Evolutionary conservation across 768 basidiomycete species (phyloP).

Genomic region (Lentinula aciculospora): DNA sequence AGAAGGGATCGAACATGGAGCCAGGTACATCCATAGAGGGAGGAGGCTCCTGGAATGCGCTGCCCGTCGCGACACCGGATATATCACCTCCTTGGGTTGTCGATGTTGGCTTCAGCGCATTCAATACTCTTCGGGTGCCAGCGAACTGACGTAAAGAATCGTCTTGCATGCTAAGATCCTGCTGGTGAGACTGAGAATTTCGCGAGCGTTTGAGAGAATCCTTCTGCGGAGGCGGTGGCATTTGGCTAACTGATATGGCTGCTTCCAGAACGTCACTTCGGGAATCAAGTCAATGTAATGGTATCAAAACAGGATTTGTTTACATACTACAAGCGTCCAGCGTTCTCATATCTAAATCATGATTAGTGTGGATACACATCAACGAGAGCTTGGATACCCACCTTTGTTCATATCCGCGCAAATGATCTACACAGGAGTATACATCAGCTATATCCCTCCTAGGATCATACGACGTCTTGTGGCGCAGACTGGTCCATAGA

Average conservation of each 20-base stretch:
- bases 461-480: neutral
- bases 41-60: neutral
- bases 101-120: neutral
- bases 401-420: neutral
- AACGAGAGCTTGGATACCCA: neutral
- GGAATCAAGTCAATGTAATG: neutral
- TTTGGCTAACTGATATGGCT: slow-evolving; percentile 3
- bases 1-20: neutral
- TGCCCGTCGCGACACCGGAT: neutral
- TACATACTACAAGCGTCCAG: slow-evolving; percentile 1
- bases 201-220: slow-evolving; percentile 2
- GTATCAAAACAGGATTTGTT: neutral
- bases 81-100: neutral
- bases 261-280: slow-evolving; percentile 2
- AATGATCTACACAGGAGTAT: neutral
- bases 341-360: neutral
- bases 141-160: neutral
- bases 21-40: neutral
- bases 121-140: neutral
- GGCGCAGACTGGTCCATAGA: neutral
- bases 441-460: slow-evolving; percentile 3
- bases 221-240: neutral
- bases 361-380: neutral
- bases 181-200: neutral
- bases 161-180: neutral